Base-by-base conservation (phyloP, 1,139 yeast genomes). In the Blastobotrys buckinghamii region DNA sequence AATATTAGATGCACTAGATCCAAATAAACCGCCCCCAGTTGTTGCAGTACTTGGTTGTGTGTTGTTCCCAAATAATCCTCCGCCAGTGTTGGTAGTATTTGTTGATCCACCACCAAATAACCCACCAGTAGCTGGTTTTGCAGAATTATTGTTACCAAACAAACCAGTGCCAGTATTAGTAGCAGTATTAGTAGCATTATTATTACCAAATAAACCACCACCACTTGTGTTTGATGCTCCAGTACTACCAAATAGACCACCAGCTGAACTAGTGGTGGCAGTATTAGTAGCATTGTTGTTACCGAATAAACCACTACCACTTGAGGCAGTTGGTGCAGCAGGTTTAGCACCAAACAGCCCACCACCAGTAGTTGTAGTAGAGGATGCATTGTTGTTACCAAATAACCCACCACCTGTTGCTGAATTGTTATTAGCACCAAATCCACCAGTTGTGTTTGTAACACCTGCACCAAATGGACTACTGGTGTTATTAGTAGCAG, bases 271-370 rank as follows among this genome's bases (percentile, higher is more conserved):
- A 17, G 60, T 56, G 26, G 36, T 15, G 6, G n/a, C 39, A 22
- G 24, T 26, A 33, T 15, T 16, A 19, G 26, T 27, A 4, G 26
- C 7, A 24, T 20, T 15, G 36, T 42, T 48, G 34, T 37, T 47
- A 26, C 70, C 73, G 58, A 66, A 68, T 38, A 61, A 51, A 5
- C 66, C 67, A 32, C 64, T 62, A 19, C 59, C 57, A 10, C 62
- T 42, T 7, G 55, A 41, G 27, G 26, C 34, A 13, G 49, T n/a
- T 2, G 41, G 30, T 27, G 36, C 46, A 24, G 41, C 29, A 45
- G 44, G 39, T 53, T 47, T 52, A 22, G 55, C 54, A 41, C 53
- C 53, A 7, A 50, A 53, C 24, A 48, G 36, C 2, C 49, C 42
- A 17, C 27, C 22, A 13, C 39, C 47, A 16, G 44, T 41, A 33